Evolutionary conservation across 1,284 basidiomycete species (phyloP), one percentile per base, ranked within the genome.

Genomic region (Coniferiporia sulphurascens): DNA sequence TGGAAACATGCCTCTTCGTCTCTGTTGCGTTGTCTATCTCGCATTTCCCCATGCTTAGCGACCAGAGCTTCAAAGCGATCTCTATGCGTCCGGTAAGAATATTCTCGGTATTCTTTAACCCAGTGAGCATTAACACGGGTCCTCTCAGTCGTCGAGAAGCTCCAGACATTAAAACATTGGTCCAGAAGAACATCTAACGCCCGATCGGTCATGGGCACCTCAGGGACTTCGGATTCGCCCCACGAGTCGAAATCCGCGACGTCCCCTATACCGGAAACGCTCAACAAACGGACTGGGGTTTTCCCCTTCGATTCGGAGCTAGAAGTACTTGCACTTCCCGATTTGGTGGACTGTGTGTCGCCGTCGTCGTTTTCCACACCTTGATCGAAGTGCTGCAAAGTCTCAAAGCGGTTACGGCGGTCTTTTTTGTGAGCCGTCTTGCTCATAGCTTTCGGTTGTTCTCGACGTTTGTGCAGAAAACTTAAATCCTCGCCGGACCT

Each of bases 111-210:
- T 53, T 68, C 55, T 9, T 70, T 67, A 0, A 66, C 63, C 78
- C 78, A 80, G 36, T 65, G 72, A 1, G 56, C 52, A 52, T 77
- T 67, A 2, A 84, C 67, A 0, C 49, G 60, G 1, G 61, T 48
- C 7, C 82, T 75, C 63, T 84, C 82, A 0, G 34, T 4, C 8
- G 43, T 54, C 9, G 76, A 79, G 69, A 80, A 73, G 0, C 38
- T 50, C 83, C 83, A 84, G 27, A 81, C 66, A 9, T 73, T 63
- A 0, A 61, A 48, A 21, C 10, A 32, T 27, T 27, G 27, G 41
- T n/a, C 69, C 1, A 79, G 66, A 3, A 84, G 71, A 2, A 60
- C 64, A 0, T 72, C 67, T 27, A 83, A 52, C 0, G 67, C 43
- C 5, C 78, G 75, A 61, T 74, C 55, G 2, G 70, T 61, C 0